Evolutionary conservation across 768 basidiomycete species (phyloP), one percentile per base, ranked within the genome.

Genomic region (Phallus indusiatus): DNA sequence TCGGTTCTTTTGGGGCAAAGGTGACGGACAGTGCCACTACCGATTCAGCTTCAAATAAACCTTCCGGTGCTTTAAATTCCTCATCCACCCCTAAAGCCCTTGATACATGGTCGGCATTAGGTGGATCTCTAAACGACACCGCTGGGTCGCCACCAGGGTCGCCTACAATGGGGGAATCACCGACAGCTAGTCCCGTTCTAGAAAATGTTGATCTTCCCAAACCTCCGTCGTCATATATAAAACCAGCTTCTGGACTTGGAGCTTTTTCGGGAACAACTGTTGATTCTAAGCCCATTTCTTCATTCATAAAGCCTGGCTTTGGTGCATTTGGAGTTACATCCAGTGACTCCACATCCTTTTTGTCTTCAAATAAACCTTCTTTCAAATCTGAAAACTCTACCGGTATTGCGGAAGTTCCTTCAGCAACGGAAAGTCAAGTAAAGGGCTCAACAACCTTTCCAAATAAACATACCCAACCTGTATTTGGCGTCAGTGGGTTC

Each of bases 291-390:
- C 52, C 67, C 5, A 46, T 61, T 1, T 66, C 70, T 6, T 67
- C 64, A 3, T 76, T 78, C 65, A 57, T 68, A 42, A 75, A 73
- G 56, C 75, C 73, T 14, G 72, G 74, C 1, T 66, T 67, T 53
- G 69, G 70, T 9, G 79, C 78, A 0, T 80, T 81, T 65, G 77
- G 76, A 20, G 4, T n/a, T 42, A 5, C 42, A n/a, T 42, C 42
- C 17, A 74, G 72, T 49, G 71, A 70, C 36, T 65, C 67, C 51
- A 63, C 73, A 4, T 69, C 77, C 22, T 67, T 74, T 46, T 85
- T 83, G 7, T 82, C 83, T 2, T 85, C 84, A 68, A 78, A 78
- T 67, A 77, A 78, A 9, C 54, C 70, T 20, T 72, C 68, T 7
- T 66, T 67, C 53, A 46, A 56, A 21, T 62, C 47, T 28, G 55